Evolutionary conservation across 2,329 filamentous ascomycete species (phyloP), one percentile per base, ranked within the genome.

Genomic region (Aphanoascus verrucosus): DNA sequence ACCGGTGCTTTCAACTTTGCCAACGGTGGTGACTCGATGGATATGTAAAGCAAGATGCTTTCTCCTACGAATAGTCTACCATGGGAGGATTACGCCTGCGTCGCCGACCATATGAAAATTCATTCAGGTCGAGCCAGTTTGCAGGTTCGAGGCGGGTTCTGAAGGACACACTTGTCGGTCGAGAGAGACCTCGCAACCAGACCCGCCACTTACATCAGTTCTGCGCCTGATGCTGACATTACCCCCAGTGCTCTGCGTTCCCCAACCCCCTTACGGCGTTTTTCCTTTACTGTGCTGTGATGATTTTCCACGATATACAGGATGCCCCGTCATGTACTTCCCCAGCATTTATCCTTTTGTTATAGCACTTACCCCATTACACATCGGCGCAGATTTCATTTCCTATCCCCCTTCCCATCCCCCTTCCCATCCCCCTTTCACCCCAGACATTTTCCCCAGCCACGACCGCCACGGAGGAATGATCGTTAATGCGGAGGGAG

Each of bases 1-100:
- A 63, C 68, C 31, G 84, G 86, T 61, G 86, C 86, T 67, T 98
- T 97, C 82, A 95, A 88, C 81, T 98, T 98, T 69, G 87, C 87
- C 69, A 77, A 83, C 65, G 81, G 81, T 58, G 80, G 77, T 60
- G 84, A 86, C 65, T 81, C 80, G 40, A 86, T 86, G 83, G 84
- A 86, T 65, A 87, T 84, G 81, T 84, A 79, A 79, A 71, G 34
- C 14, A 12, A 11, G 3, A 46, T 49, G 15, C 34, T n/a, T 15
- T 14, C 28, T 48, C 47, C 54, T 28, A 48, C 19, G 9, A 11
- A 28, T 28, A 20, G 5, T 19, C 9, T 31, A 51, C 19, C 37
- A 48, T 41, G 31, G 35, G 37, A 28, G 38, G 32, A 32, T 54
- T 52, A 44, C 7, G n/a, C 4, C 5, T 3, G 7, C 12, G 31